Evolutionary conservation across 306 rosid species (phyloP).

Genomic region (Lagenaria siceraria): DNA sequence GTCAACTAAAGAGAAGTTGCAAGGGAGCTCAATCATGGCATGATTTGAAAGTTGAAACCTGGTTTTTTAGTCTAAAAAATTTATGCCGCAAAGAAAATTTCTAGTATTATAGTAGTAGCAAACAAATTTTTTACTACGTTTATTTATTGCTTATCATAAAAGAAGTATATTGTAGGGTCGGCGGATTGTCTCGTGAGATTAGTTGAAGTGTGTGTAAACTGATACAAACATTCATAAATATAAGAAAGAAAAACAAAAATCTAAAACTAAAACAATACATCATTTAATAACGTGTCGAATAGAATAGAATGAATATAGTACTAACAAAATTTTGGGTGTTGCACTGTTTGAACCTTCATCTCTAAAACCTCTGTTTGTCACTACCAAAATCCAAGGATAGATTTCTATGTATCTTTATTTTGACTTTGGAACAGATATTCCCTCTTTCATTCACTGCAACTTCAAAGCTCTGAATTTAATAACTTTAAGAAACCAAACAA

Average conservation of each 20-base stretch:
- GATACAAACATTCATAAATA: too few relatives aligned
- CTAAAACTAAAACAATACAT: too few relatives aligned
- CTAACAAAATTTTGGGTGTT: not conserved
- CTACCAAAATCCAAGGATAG: not conserved
- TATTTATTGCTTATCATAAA: too few relatives aligned
- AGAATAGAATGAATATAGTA: too few relatives aligned
- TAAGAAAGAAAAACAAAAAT: too few relatives aligned
- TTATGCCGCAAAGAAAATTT: too few relatives aligned
- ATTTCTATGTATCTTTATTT: not conserved
- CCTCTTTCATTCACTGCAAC: not conserved
- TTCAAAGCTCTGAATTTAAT: not conserved
- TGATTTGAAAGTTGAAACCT: not conserved
- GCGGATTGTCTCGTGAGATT: too few relatives aligned
- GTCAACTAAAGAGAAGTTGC: not conserved
- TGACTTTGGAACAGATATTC: constrained; percentile 2
- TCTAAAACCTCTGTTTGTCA: not conserved
- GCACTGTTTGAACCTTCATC: not conserved
- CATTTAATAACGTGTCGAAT: too few relatives aligned
- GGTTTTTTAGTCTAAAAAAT: not conserved
- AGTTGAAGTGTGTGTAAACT: too few relatives aligned
- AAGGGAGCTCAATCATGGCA: not conserved
- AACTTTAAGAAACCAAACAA: not conserved
- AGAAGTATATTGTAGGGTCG: too few relatives aligned
- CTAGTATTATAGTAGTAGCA: too few relatives aligned
- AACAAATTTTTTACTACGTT: too few relatives aligned